These are phyloP conservation scores for Mycocentrospora acerina DNA, from an alignment of 2,329 filamentous ascomycete species.

Conservation along the genomic window DNA sequence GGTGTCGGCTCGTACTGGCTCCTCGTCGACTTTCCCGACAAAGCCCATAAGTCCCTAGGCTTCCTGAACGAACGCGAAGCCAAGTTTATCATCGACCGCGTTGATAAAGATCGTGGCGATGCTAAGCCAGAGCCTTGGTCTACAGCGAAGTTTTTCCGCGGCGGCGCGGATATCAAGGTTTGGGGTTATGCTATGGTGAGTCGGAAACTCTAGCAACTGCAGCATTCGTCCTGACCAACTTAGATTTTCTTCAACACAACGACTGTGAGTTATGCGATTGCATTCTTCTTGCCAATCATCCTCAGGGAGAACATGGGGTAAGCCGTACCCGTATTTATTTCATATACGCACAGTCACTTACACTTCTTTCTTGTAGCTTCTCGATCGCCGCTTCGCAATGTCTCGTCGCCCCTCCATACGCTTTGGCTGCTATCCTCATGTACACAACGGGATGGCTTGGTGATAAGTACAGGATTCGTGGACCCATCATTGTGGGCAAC, in stretches of 20 bases:
- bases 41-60: slow-evolving; percentile 43
- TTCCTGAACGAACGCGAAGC: slow-evolving; percentile 52
- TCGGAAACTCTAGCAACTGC: background rate
- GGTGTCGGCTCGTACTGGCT: slow-evolving; percentile 45
- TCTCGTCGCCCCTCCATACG: slow-evolving; percentile 58
- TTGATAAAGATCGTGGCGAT: slow-evolving; percentile 57
- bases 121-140: slow-evolving; percentile 52
- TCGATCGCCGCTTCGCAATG: slow-evolving; percentile 65
- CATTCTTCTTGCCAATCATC: slow-evolving; percentile 79
- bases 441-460: slow-evolving; percentile 63
- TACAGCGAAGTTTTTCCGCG: slow-evolving; percentile 50
- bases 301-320: slow-evolving; percentile 62
- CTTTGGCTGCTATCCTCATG: slow-evolving; percentile 41
- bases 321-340: too few species aligned
- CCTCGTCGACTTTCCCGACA: slow-evolving; percentile 51
- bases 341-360: too few species aligned
- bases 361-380: too few species aligned
- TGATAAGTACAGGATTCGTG: slow-evolving; percentile 67
- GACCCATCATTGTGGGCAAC: slow-evolving; percentile 67
- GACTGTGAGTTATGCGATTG: slow-evolving; percentile 72
- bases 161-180: slow-evolving; percentile 54
- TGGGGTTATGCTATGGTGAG: slow-evolving; percentile 54
- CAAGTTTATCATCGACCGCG: slow-evolving; percentile 52
- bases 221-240: slow-evolving; percentile 11
- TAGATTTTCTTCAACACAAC: slow-evolving; percentile 63